These are phyloP conservation scores for Chytriomyces confervae DNA, from an alignment of 192 early-diverging fungal genomes.

Conservation along the genomic window DNA sequence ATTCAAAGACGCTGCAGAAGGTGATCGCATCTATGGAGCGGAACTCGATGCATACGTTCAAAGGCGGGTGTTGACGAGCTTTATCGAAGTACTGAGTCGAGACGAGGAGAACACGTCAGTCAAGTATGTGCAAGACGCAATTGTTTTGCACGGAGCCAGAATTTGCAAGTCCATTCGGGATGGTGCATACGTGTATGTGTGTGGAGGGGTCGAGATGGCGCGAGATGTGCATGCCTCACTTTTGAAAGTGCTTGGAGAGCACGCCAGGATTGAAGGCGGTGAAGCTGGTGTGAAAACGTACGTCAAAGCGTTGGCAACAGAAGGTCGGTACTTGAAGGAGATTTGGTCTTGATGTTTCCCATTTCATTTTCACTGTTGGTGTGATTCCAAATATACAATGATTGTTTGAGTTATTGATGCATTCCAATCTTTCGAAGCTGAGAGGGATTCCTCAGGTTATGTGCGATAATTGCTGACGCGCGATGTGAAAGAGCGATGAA, in stretches of 20 bases:
- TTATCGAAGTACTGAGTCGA: conserved; percentile 42
- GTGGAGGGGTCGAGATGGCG: conserved; percentile 77
- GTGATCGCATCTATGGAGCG: conserved; percentile 67
- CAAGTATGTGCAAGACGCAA: conserved; percentile 86
- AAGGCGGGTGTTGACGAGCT: conserved; percentile 59
- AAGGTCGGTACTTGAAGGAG: conserved; percentile 68
- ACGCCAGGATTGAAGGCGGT: conserved; percentile 51
- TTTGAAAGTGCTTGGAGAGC: conserved; percentile 62
- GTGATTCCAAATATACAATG: too few relatives aligned
- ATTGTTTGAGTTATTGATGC: too few relatives aligned
- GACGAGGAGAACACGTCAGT: conserved; percentile 27
- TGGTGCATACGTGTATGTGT: conserved; percentile 41
- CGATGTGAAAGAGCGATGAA: too few relatives aligned
- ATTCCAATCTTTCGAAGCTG: too few relatives aligned
- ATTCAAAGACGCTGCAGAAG: conserved; percentile 59
- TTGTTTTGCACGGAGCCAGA: conserved; percentile 59
- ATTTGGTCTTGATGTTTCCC: conserved; percentile 44
- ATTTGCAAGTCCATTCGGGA: conserved; percentile 18
- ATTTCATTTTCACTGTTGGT: too few relatives aligned
- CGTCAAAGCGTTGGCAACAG: conserved; percentile 66
- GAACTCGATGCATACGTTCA: conserved; percentile 61
- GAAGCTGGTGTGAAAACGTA: conserved; percentile 59
- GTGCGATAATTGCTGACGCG: too few relatives aligned
- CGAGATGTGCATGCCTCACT: conserved; percentile 83
- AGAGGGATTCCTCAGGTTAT: too few relatives aligned